Base-by-base conservation (phyloP, 2,329 filamentous ascomycete genomes). In the Sporothrix pseudoabietina region DNA sequence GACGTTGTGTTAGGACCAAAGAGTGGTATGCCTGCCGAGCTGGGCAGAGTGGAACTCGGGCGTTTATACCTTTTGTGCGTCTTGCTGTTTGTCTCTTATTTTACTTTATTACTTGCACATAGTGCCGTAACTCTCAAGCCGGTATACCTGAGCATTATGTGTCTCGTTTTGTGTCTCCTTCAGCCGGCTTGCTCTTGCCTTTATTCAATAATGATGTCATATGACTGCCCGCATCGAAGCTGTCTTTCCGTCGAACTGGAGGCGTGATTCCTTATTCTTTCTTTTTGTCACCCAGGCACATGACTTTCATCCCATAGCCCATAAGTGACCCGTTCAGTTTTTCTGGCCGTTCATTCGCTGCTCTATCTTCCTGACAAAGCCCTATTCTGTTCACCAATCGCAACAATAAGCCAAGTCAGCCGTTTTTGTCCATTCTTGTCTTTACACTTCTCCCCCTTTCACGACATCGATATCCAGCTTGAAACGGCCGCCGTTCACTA, bases 261-360 rank as follows among this genome's bases (percentile, higher is more conserved):
- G 4, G 55, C 16, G 9, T 5, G 35, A 14, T 14, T 59, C n/a
- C 16, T 16, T 14, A 35, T 59, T 35, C 30, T 16, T 59, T 35
- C n/a, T 26, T 14, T 19, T 49, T 49, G 3, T 49, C 44, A 49
- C 19, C 4, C 14, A 14, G 44, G 44, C 44, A 49, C 44, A 49
- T 49, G 44, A 49, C 19, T 49, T 49, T 14, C 41, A 19, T 32
- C 54, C 54, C 32, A 10, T 32, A 19, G 30, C 30, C 26, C 2
- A 19, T 32, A 14, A 14, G 10, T 32, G 8, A 14, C 55, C 26
- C 26, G 6, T 32, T 19, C 55, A 19, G 19, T 59, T 10, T 55
- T 61, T 30, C 57, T 61, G 57, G 32, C 32, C 57, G 57, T 41
- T 61, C 16, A 39, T 61, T 61, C 57, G 57, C 57, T 41, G 32